Percentiles rank a stretch among this genome's conserved stretches.
These are phyloP conservation scores for Lunularia cruciata DNA, from an alignment of 225 moss, liverwort and hornwort species.

Conservation along the genomic window DNA sequence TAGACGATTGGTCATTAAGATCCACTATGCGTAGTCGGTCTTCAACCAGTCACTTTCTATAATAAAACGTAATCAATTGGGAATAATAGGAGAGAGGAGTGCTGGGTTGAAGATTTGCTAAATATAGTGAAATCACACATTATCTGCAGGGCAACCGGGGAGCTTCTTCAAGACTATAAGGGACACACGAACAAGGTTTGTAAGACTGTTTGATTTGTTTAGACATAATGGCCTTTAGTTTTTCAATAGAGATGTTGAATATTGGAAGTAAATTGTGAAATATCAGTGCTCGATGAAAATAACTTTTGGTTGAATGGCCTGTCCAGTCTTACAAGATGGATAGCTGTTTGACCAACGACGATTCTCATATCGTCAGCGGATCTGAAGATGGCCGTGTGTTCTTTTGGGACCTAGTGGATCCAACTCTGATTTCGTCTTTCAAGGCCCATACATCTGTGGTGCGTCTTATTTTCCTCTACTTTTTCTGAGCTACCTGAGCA, in stretches of 20 bases:
- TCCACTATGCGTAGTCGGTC: too few relatives aligned
- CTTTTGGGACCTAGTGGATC: constrained; percentile 98
- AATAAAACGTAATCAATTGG: too few relatives aligned
- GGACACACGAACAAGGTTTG: constrained; percentile 88
- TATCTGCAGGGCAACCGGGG: constrained; percentile 83
- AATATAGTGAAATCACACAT: too few relatives aligned
- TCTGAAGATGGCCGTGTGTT: constrained; percentile 88
- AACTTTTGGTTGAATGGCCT: background rate
- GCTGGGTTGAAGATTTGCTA: too few relatives aligned
- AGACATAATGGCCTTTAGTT: too few relatives aligned
- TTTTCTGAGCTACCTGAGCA: background rate
- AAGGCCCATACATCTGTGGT: constrained; percentile 81
- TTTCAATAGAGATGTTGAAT: too few relatives aligned
- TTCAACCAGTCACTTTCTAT: too few relatives aligned
- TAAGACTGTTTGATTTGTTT: too few relatives aligned
- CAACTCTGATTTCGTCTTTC: constrained; percentile 56
- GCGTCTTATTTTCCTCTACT: background rate
- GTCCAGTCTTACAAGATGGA: constrained; percentile 95
- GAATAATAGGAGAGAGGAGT: too few relatives aligned
- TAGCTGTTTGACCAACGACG: constrained; percentile 90
- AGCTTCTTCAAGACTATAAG: constrained; percentile 82
- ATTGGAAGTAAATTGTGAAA: background rate
- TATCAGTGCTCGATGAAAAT: background rate
- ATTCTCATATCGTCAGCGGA: constrained; percentile 88
- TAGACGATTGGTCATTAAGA: too few relatives aligned